These are phyloP conservation scores for Mycosphaerella sp. DNA, from an alignment of 2,329 filamentous ascomycete species.

Conservation along the genomic window DNA sequence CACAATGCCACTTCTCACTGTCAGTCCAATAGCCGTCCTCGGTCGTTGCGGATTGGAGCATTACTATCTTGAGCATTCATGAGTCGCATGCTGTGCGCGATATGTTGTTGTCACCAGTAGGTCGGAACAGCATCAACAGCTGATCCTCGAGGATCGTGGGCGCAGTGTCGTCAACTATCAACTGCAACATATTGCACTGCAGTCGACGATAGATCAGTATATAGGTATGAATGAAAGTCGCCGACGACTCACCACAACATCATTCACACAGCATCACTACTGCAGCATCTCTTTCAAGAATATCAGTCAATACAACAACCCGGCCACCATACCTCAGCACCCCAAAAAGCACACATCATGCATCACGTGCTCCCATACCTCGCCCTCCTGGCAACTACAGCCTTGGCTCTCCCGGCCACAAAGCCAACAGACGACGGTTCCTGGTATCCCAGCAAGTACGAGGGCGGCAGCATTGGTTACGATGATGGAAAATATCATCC, in stretches of 20 bases:
- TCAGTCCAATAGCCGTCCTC: neutral
- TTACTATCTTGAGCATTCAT: neutral
- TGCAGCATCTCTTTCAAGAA: neutral
- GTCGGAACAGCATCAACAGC: neutral
- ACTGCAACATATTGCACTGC: too few relatives aligned
- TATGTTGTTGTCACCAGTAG: neutral
- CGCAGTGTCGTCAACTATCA: neutral
- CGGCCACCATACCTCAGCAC: neutral
- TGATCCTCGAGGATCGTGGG: neutral
- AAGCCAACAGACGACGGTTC: neutral
- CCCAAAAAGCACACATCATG: neutral
- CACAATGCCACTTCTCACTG: neutral
- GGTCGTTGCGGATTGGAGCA: neutral
- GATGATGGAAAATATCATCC: neutral
- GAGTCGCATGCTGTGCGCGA: neutral
- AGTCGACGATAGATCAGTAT: neutral
- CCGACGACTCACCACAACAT: too few relatives aligned
- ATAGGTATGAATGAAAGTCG: neutral
- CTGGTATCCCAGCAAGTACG: neutral
- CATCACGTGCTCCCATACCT: neutral
- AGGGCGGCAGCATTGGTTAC: neutral
- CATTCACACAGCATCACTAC: neutral
- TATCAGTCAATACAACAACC: neutral
- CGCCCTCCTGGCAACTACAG: slow-evolving; percentile 3
- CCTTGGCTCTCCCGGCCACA: neutral